Conservation (phyloP, 768 basidiomycete species). For the Clathrus columnatus region DNA sequence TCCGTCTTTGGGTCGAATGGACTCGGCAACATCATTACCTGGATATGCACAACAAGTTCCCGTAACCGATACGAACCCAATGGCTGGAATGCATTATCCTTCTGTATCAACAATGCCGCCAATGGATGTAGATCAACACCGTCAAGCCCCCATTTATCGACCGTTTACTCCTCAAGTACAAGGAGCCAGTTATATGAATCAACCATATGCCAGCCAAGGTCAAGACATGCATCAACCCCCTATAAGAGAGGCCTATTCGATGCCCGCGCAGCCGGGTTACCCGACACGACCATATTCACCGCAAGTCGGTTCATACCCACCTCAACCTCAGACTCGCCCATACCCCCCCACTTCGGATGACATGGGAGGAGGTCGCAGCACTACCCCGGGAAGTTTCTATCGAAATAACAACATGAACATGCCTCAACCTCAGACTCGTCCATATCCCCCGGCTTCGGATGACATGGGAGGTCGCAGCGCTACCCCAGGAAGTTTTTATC, state of each 20-base stretch:
- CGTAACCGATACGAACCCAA: neutral
- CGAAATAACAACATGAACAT: too few species aligned
- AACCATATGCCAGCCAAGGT: neutral
- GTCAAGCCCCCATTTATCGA: slow-evolving; percentile 59
- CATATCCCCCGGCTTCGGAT: neutral
- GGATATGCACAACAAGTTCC: neutral
- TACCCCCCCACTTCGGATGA: neutral
- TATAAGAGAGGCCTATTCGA: neutral
- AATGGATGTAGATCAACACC: slow-evolving; percentile 25
- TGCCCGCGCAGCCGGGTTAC: slow-evolving; percentile 1
- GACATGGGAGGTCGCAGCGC: neutral
- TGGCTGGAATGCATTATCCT: slow-evolving; percentile 1
- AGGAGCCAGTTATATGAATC: slow-evolving; percentile 2
- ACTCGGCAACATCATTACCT: slow-evolving; percentile 1
- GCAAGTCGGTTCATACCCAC: neutral
- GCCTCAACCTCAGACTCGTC: too few species aligned
- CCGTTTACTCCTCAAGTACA: slow-evolving; percentile 30
- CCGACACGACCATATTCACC: neutral
- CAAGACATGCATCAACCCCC: neutral
- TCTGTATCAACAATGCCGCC: slow-evolving; percentile 2
- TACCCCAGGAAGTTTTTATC: neutral
- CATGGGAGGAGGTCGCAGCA: neutral
- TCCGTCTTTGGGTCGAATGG: neutral
- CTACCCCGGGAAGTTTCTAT: neutral
- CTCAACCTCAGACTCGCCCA: neutral